These are phyloP conservation scores for Volvox africanus DNA, from an alignment of 139 green algal species.

Conservation along the genomic window DNA sequence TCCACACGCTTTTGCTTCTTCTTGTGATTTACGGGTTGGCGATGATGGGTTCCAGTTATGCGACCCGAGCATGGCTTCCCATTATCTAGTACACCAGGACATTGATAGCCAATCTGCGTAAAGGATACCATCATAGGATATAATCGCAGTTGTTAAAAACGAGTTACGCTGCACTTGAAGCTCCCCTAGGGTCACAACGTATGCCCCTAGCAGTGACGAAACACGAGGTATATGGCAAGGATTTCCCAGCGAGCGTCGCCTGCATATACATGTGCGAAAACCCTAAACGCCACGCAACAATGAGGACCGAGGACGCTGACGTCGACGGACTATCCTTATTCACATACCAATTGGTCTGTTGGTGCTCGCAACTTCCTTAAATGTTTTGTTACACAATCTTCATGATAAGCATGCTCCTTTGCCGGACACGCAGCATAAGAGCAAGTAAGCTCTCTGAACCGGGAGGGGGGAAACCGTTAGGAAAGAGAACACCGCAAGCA, in stretches of 20 bases:
- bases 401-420: constrained; percentile 15
- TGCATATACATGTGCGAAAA: no score
- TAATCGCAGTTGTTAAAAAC: no score
- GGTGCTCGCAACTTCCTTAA: constrained; percentile 3
- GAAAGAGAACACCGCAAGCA: no score
- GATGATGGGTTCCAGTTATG: neutral
- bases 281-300: no score
- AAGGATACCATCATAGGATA: neutral
- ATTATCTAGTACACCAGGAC: constrained; percentile 3
- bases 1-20: constrained; percentile 43
- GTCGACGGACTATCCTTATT: no score
- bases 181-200: no score
- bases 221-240: no score
- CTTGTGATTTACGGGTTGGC: neutral
- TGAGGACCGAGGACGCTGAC: no score
- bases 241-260: no score
- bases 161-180: no score
- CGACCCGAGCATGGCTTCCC: constrained; percentile 2
- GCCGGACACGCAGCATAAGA: neutral
- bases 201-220: no score
- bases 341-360: neutral
- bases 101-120: constrained; percentile 26
- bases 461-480: no score
- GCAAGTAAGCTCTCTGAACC: constrained; percentile 24
- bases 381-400: constrained; percentile 9